A percentile compares a stretch with the other conserved stretches of the same genome.
phyloP scores from a whole-genome alignment of 2,329 filamentous ascomycete species.

The Trichoderma aggressivum region DNA sequence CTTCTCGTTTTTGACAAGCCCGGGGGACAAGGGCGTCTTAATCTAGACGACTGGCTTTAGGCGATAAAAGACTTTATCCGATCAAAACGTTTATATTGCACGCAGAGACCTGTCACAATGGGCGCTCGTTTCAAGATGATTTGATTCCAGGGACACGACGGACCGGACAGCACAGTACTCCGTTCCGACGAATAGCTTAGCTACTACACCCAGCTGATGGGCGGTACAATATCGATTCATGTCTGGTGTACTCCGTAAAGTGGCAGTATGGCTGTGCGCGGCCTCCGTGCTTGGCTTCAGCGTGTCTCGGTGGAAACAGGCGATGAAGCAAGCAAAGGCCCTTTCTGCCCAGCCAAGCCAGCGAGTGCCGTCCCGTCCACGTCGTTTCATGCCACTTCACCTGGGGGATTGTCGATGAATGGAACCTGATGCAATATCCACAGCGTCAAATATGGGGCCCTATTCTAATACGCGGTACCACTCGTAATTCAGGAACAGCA shows the following conservation, averaged over 20 bases:
- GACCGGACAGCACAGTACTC: background rate
- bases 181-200: too few species aligned
- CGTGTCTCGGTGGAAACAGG: background rate
- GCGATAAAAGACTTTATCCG: slow-evolving; percentile 10
- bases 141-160: background rate
- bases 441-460: slow-evolving; percentile 4
- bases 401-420: slow-evolving; percentile 1
- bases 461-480: background rate
- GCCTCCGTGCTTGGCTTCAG: background rate
- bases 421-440: slow-evolving; percentile 7
- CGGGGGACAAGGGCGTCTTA: slow-evolving; percentile 4
- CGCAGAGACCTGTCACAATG: slow-evolving; percentile 2
- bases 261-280: background rate
- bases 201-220: too few species aligned
- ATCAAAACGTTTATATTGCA: background rate
- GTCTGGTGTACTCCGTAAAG: too few species aligned
- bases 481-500: background rate
- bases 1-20: background rate
- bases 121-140: background rate
- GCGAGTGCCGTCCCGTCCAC: background rate
- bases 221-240: background rate
- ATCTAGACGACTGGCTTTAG: slow-evolving; percentile 6
- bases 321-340: background rate
- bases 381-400: background rate
- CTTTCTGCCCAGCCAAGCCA: background rate